A percentile compares a stretch with the other conserved stretches of the same genome.
Conservation (phyloP, 768 basidiomycete species). For the Lanmaoa rubissima region DNA sequence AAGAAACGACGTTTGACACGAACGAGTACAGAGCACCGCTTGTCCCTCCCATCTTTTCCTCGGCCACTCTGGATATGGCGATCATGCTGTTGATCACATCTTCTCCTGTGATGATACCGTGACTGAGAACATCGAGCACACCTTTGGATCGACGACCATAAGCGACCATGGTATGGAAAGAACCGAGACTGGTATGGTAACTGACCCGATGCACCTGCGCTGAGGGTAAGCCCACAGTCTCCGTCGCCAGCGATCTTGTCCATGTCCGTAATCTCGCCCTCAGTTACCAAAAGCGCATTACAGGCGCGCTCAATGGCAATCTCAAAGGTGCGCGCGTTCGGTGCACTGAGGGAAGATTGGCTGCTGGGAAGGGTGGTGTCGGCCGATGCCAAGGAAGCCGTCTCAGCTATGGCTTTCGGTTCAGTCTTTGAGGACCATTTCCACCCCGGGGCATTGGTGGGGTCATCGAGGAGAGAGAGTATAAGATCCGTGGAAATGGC, state of each 20-base stretch:
- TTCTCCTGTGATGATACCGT: constrained; percentile 55
- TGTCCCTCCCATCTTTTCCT: constrained; percentile 89
- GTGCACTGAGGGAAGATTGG: constrained; percentile 31
- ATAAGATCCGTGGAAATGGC: constrained; percentile 43
- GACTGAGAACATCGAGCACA: constrained; percentile 55
- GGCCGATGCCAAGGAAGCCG: constrained; percentile 11
- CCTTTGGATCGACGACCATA: constrained; percentile 36
- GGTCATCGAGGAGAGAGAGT: constrained; percentile 69
- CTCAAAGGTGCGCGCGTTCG: constrained; percentile 51
- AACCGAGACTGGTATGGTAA: neutral
- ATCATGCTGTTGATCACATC: constrained; percentile 67
- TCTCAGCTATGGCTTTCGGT: constrained; percentile 33
- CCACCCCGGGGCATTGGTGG: constrained; percentile 77
- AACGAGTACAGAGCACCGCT: constrained; percentile 90
- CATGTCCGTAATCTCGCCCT: constrained; percentile 88
- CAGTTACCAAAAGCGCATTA: constrained; percentile 66
- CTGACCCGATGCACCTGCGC: constrained; percentile 72
- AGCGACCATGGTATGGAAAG: neutral
- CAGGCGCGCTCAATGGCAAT: constrained; percentile 57
- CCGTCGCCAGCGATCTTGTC: constrained; percentile 94
- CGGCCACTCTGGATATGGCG: constrained; percentile 68
- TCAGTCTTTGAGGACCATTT: constrained; percentile 60
- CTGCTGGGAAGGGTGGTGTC: neutral
- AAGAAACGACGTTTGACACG: constrained; percentile 30
- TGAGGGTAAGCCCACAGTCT: constrained; percentile 66